Conservation (phyloP, 345 rosid genomes). For the thale cress (Arabidopsis thaliana) region TAIR10.1 NC_003076.8:2657501-2658000, state of each 20-base stretch:
- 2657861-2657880: neutral
- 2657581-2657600: neutral
- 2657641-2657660: too few species aligned
- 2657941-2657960: neutral
- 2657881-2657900: neutral
- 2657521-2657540: neutral
- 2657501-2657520: slow-evolving; percentile 62
- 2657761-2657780: neutral
- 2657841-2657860: neutral
- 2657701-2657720: neutral
- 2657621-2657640: too few species aligned
- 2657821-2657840: neutral
- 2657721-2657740: neutral
- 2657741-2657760: neutral
- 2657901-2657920: neutral
- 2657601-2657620: neutral
- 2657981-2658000: slow-evolving; percentile 4
- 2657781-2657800: neutral
- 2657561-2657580: neutral
- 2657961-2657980: neutral
- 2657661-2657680: too few species aligned
- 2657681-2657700: too few species aligned
- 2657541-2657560: neutral
- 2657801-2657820: neutral
- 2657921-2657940: neutral